phyloP scores from a whole-genome alignment of 306 rosid species.

The cucumber (Cucumis sativus) region DNA sequence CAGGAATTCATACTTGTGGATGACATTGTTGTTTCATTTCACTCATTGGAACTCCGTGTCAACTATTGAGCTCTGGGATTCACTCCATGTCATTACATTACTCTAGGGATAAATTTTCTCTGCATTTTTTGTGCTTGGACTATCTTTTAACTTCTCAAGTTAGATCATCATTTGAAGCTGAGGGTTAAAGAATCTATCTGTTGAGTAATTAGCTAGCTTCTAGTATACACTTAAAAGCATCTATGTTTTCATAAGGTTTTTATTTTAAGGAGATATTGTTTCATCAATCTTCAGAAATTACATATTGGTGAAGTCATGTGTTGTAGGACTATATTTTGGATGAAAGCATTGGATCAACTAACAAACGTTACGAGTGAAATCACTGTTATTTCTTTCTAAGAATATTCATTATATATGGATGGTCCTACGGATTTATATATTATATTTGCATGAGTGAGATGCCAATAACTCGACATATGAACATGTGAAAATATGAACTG shows the following conservation, averaged over 20 bases:
- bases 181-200: not conserved
- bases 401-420: no score
- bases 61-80: not conserved
- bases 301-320: not conserved
- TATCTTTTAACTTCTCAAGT: not conserved
- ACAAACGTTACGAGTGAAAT: not conserved
- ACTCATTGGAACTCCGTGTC: not conserved
- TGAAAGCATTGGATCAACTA: not conserved
- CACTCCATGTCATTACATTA: not conserved
- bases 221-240: not conserved
- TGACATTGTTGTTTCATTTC: not conserved
- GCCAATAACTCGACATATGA: no score
- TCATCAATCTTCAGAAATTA: not conserved
- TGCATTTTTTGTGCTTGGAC: not conserved
- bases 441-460: no score
- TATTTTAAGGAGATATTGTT: not conserved
- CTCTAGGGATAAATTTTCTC: not conserved
- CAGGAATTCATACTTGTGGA: not conserved
- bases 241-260: not conserved
- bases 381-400: not conserved
- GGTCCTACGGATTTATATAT: no score
- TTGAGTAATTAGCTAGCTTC: not conserved
- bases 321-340: not conserved
- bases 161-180: not conserved
- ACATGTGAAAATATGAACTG: no score